Conservation (phyloP, 2,329 filamentous ascomycete genomes). For the Akanthomyces dipterigenus region DNA sequence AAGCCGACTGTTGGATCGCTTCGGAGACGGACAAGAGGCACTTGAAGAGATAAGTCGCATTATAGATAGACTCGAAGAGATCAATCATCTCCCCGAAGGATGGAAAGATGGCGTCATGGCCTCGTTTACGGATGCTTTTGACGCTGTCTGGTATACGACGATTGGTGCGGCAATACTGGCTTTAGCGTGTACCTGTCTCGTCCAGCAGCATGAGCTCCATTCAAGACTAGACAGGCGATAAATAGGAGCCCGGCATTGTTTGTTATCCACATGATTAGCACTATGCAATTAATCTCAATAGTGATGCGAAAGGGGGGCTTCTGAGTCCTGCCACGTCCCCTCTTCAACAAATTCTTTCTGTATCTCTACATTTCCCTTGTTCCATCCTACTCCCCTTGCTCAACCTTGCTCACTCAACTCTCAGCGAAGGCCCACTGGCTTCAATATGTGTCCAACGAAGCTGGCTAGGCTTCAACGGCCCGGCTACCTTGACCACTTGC, state of each 20-base stretch:
- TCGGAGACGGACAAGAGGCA: conserved; percentile 59
- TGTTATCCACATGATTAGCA: too few species aligned
- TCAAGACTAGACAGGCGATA: too few species aligned
- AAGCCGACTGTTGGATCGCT: conserved; percentile 23
- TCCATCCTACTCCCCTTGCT: too few species aligned
- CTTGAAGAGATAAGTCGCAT: conserved; percentile 62
- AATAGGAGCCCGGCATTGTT: too few species aligned
- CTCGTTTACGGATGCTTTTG: conserved; percentile 70
- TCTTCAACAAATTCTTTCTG: too few species aligned
- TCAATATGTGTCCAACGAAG: conserved; percentile 17
- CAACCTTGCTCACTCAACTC: not conserved
- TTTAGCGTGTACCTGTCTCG: too few species aligned
- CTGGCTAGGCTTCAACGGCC: conserved; percentile 3
- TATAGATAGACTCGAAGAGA: conserved; percentile 63
- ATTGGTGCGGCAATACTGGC: conserved; percentile 32
- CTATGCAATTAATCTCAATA: too few species aligned
- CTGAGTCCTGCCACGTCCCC: too few species aligned
- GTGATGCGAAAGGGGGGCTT: not conserved
- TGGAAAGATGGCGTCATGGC: conserved; percentile 64
- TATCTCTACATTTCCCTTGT: too few species aligned
- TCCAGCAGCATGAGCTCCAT: too few species aligned
- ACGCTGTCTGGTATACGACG: conserved; percentile 65
- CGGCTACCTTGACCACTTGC: conserved; percentile 17
- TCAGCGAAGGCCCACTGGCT: conserved; percentile 9
- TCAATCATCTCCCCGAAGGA: conserved; percentile 59